phyloP scores from a whole-genome alignment of 208 protist genomes.

The Vickermania spadyakhi region DNA sequence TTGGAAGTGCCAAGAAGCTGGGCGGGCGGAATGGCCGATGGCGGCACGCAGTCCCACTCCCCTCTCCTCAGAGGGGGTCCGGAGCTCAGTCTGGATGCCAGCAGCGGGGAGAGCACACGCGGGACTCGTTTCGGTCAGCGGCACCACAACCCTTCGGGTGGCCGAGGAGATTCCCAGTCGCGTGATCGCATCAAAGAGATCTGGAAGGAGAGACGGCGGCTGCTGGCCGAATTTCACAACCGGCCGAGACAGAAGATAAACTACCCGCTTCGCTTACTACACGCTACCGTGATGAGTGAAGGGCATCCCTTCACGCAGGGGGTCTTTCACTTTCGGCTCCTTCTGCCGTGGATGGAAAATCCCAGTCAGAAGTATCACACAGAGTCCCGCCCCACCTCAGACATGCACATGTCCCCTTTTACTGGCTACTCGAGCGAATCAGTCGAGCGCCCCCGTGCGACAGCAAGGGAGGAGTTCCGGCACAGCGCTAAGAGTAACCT shows the following conservation, averaged over 20 bases:
- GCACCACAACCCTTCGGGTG: too few species aligned
- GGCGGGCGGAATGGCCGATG: too few species aligned
- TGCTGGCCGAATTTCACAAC: constrained; percentile 26
- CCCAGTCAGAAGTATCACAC: neutral
- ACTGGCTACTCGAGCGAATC: too few species aligned
- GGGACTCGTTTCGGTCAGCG: too few species aligned
- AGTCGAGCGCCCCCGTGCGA: neutral
- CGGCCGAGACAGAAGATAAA: constrained; percentile 10
- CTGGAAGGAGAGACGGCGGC: constrained; percentile 13
- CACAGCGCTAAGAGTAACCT: neutral
- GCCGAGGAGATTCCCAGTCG: neutral
- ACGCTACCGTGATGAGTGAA: neutral
- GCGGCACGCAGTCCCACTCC: too few species aligned
- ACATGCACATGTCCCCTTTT: neutral
- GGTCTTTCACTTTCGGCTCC: neutral
- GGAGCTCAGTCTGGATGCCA: too few species aligned
- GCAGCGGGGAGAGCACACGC: too few species aligned
- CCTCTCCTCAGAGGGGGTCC: too few species aligned
- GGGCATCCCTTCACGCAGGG: neutral
- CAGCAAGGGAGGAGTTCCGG: neutral
- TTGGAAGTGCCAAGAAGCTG: too few species aligned
- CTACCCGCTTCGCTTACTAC: neutral
- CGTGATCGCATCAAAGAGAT: neutral
- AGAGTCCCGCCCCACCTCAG: neutral
- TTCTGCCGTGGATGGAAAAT: neutral